These are phyloP conservation scores for Backusella tuberculispora DNA, from an alignment of 192 early-diverging fungal species.

Conservation along the genomic window DNA sequence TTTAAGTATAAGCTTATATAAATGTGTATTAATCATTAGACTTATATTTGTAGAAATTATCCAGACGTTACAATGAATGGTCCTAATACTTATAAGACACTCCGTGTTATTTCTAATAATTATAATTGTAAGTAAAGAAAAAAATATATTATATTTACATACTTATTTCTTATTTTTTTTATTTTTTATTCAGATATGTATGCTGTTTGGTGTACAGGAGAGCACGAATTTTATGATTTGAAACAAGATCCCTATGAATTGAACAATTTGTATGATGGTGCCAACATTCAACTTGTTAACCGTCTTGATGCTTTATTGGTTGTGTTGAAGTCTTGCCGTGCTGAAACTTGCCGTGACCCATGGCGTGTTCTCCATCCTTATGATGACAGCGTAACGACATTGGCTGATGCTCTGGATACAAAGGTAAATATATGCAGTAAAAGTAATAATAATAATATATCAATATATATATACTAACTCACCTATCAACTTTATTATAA, in stretches of 20 bases:
- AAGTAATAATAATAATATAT: neutral
- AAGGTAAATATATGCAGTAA: slow-evolving; percentile 2
- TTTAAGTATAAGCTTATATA: neutral
- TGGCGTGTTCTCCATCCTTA: slow-evolving; percentile 56
- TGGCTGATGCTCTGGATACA: slow-evolving; percentile 17
- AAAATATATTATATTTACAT: neutral
- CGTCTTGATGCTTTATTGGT: slow-evolving; percentile 61
- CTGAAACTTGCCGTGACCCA: slow-evolving; percentile 57
- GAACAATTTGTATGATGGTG: slow-evolving; percentile 53
- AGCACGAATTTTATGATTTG: slow-evolving; percentile 60
- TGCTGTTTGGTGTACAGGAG: slow-evolving; percentile 60
- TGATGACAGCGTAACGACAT: slow-evolving; percentile 25
- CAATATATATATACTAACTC: neutral
- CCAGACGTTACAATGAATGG: slow-evolving; percentile 16
- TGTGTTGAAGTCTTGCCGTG: slow-evolving; percentile 57
- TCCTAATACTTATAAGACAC: slow-evolving; percentile 57
- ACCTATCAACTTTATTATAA: neutral
- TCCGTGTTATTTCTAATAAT: slow-evolving; percentile 52
- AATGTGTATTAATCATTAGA: neutral
- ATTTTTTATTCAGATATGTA: slow-evolving; percentile 41
- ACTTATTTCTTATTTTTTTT: neutral
- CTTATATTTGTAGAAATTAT: slow-evolving; percentile 33
- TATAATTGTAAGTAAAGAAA: slow-evolving; percentile 44
- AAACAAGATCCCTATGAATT: slow-evolving; percentile 61
- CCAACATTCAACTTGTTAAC: slow-evolving; percentile 43